Evolutionary conservation across 345 rosid species (phyloP).

Genomic region (Arabidopsis suecica): DNA sequence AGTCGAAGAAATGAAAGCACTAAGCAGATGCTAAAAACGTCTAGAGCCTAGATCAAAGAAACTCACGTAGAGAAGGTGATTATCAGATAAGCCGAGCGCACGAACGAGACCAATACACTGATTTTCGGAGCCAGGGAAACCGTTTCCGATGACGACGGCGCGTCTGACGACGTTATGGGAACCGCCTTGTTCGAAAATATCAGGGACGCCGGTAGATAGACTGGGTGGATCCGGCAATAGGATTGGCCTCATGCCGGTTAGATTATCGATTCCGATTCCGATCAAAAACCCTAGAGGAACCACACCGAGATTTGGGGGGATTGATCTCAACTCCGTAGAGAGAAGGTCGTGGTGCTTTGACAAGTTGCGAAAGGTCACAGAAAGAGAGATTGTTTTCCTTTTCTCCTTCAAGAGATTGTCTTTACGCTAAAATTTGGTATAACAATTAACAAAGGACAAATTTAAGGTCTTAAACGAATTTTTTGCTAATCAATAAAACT

Average conservation of each 20-base stretch:
- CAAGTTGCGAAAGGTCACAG: constrained; percentile 25
- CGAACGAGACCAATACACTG: constrained; percentile 90
- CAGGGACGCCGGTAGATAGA: constrained; percentile 73
- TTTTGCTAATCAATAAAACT: background rate
- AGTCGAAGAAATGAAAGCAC: no score
- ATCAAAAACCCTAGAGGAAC: constrained; percentile 40
- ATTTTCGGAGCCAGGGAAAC: constrained; percentile 84
- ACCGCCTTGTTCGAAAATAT: constrained; percentile 85
- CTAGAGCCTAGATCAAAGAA: constrained; percentile 5
- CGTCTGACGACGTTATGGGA: constrained; percentile 74
- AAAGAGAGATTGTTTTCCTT: constrained; percentile 7
- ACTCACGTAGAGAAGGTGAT: constrained; percentile 76
- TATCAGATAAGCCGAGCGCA: constrained; percentile 77
- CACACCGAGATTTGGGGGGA: background rate
- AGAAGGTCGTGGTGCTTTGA: constrained; percentile 35
- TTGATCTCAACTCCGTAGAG: background rate
- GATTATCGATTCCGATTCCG: constrained; percentile 20
- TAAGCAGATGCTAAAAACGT: background rate
- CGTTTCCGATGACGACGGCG: constrained; percentile 91
- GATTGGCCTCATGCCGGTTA: constrained; percentile 75
- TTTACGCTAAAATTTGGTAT: background rate
- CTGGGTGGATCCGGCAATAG: constrained; percentile 88
- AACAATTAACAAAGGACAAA: background rate
- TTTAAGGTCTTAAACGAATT: background rate
- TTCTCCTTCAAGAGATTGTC: background rate